Percentiles rank a stretch among this genome's conserved stretches.
These are phyloP conservation scores for Umbelopsis sp. DNA, from an alignment of 192 early-diverging fungal species.

Conservation along the genomic window DNA sequence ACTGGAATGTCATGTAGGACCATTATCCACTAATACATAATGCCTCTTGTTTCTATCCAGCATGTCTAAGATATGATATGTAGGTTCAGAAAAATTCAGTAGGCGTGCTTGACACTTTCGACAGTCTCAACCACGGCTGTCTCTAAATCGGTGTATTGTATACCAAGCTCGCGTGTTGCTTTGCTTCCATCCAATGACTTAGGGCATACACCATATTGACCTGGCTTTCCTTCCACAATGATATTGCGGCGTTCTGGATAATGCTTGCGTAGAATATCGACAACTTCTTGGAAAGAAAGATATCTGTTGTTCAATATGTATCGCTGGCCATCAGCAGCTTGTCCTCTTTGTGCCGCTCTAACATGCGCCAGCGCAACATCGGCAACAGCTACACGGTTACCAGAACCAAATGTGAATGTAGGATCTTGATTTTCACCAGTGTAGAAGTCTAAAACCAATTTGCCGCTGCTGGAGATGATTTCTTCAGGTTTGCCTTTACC, in stretches of 20 bases:
- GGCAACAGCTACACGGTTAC: background rate
- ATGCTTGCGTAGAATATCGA: background rate
- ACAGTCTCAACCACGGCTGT: background rate
- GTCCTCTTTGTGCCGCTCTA: background rate
- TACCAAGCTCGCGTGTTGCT: background rate
- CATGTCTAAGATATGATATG: too few species aligned
- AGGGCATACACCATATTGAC: background rate
- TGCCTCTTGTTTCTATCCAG: too few species aligned
- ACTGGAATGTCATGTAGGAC: too few species aligned
- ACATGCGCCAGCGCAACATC: constrained; percentile 17
- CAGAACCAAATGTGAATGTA: background rate
- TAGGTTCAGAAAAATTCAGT: too few species aligned
- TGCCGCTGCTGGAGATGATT: background rate
- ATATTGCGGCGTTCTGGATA: background rate
- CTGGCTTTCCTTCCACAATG: constrained; percentile 23
- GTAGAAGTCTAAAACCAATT: background rate
- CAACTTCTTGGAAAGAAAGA: background rate
- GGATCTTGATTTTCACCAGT: constrained; percentile 2
- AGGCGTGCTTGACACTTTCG: background rate
- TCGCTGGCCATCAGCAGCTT: constrained; percentile 8
- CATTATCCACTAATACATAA: too few species aligned
- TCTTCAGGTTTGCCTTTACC: background rate
- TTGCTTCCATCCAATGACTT: constrained; percentile 15
- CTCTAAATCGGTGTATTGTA: background rate
- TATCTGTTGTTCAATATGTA: background rate